These are phyloP conservation scores for Secale cereale DNA, from an alignment of 176 grass and related monocot species.

Conservation along the genomic window DNA sequence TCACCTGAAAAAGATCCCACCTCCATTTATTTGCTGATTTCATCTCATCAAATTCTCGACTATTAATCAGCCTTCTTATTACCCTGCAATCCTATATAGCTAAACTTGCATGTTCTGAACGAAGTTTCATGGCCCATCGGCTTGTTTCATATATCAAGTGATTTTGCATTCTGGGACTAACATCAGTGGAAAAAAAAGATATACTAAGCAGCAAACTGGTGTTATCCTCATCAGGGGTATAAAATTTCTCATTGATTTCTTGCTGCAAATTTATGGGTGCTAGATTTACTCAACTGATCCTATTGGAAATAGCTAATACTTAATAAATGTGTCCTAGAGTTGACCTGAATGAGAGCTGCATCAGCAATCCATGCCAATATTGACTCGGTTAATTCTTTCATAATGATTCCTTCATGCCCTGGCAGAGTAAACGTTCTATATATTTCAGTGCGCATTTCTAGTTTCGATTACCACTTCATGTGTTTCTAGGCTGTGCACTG, in stretches of 20 bases:
- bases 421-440: background rate
- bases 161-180: background rate
- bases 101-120: background rate
- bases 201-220: background rate
- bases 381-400: background rate
- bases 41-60: background rate
- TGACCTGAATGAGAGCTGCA: background rate
- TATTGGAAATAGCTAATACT: background rate
- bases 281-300: background rate
- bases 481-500: background rate
- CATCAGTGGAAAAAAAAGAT: background rate
- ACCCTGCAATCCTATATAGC: background rate
- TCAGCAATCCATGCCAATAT: background rate
- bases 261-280: background rate
- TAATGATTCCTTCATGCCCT: background rate
- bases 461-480: background rate
- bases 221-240: background rate
- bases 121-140: background rate
- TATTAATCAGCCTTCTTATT: background rate
- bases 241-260: background rate
- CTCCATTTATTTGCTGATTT: background rate
- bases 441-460: background rate
- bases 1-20: background rate
- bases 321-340: background rate
- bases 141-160: background rate